phyloP scores from a whole-genome alignment of 2,329 filamentous ascomycete species.

The Emmonsia crescens region DNA sequence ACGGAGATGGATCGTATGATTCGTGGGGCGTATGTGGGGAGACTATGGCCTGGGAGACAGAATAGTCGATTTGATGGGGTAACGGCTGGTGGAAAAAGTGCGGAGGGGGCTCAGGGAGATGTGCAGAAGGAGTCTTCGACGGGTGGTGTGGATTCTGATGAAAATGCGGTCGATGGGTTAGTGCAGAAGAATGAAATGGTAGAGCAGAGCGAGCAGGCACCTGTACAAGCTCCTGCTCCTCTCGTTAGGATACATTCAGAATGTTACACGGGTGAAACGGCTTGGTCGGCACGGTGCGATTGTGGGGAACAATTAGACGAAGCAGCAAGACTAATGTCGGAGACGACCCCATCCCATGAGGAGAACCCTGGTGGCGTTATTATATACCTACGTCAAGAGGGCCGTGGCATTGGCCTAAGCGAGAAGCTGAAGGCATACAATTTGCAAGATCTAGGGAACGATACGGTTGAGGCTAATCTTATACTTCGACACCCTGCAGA shows the following conservation, averaged over 20 bases:
- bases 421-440: slow-evolving; percentile 99
- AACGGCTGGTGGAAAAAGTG: slow-evolving; percentile 6
- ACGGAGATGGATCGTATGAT: slow-evolving; percentile 63
- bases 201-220: slow-evolving; percentile 12
- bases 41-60: slow-evolving; percentile 73
- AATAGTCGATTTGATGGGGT: slow-evolving; percentile 53
- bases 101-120: slow-evolving; percentile 9
- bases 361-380: slow-evolving; percentile 70
- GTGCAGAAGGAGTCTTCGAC: not conserved
- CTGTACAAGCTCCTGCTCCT: slow-evolving; percentile 39
- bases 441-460: slow-evolving; percentile 88
- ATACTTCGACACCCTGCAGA: slow-evolving; percentile 86
- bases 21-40: slow-evolving; percentile 80
- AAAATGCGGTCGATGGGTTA: not conserved
- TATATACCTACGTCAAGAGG: slow-evolving; percentile 90
- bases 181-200: slow-evolving; percentile 5
- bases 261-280: slow-evolving; percentile 97
- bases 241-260: slow-evolving; percentile 94
- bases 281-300: slow-evolving; percentile 95
- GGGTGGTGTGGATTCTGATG: not conserved
- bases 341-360: slow-evolving; percentile 27
- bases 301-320: slow-evolving; percentile 97
- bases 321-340: slow-evolving; percentile 75
- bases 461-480: slow-evolving; percentile 93
- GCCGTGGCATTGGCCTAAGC: slow-evolving; percentile 83